phyloP scores from a whole-genome alignment of 179 eudicot species.

The Dionaea muscipula region DNA sequence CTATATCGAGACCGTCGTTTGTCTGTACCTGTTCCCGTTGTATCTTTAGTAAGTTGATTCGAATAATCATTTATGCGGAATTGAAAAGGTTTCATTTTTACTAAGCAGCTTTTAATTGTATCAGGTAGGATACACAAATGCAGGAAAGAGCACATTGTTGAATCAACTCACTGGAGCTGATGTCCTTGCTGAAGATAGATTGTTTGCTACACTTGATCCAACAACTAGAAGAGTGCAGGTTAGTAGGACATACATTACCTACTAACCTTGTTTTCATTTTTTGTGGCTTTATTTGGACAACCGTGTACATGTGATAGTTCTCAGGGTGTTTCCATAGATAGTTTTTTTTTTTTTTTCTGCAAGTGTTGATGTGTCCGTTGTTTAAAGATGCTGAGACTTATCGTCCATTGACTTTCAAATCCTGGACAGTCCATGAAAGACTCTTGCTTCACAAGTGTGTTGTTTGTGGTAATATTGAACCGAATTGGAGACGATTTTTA shows the following conservation, averaged over 20 bases:
- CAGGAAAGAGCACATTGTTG: conserved; percentile 93
- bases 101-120: conserved; percentile 7
- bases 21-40: conserved; percentile 92
- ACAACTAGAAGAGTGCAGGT: conserved; percentile 99
- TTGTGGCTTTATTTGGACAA: too few relatives aligned
- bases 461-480: not conserved
- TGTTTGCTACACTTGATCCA: conserved; percentile 98
- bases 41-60: conserved; percentile 61
- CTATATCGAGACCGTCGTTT: conserved; percentile 69
- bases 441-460: not conserved
- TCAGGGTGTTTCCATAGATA: too few relatives aligned
- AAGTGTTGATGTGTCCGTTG: too few relatives aligned
- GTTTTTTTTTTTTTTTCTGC: too few relatives aligned
- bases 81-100: conserved; percentile 1
- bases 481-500: not conserved
- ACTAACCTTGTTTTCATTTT: too few relatives aligned
- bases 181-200: conserved; percentile 90
- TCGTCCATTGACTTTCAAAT: too few relatives aligned
- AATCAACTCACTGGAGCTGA: conserved; percentile 84
- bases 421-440: too few relatives aligned
- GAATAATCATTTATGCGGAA: not conserved
- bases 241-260: conserved; percentile 10
- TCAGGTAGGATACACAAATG: conserved; percentile 98
- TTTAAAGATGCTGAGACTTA: too few relatives aligned
- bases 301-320: too few relatives aligned